Evolutionary conservation across 768 basidiomycete genomes (phyloP).

Genomic region (Suillus plorans): DNA sequence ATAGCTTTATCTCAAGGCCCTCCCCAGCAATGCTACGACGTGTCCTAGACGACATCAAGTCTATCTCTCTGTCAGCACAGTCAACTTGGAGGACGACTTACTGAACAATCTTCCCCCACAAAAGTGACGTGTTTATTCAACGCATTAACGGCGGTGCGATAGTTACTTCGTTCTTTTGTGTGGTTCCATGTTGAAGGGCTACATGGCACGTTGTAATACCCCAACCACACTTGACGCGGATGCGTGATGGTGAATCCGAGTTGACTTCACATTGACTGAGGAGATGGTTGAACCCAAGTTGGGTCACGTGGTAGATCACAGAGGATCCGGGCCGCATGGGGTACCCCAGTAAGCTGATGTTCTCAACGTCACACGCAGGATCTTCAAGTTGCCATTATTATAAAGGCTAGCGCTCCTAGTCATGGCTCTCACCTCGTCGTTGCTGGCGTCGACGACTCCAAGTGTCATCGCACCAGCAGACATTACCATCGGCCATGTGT

Average conservation of each 20-base stretch:
- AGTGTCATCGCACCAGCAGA: slow-evolving; percentile 40
- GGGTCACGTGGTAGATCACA: background rate
- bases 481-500: slow-evolving; percentile 67
- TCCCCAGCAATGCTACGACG: background rate
- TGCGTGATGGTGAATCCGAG: background rate
- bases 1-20: background rate
- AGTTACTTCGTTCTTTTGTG: background rate
- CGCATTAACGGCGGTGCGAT: background rate
- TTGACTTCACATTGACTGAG: background rate
- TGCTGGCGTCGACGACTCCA: slow-evolving; percentile 45
- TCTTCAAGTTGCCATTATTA: background rate
- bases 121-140: background rate
- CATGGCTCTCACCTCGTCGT: slow-evolving; percentile 50
- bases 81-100: background rate
- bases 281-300: background rate
- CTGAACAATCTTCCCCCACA: background rate
- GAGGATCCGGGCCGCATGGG: background rate
- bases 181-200: background rate
- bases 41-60: background rate
- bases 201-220: background rate
- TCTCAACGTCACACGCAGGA: slow-evolving; percentile 4
- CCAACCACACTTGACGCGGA: background rate
- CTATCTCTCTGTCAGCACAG: background rate
- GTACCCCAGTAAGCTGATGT: background rate
- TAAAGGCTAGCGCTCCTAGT: slow-evolving; percentile 6